Percentiles rank a stretch among this genome's conserved stretches.
phyloP scores from a whole-genome alignment of 2,329 filamentous ascomycete species.

The Neopestalotiopsis clavispora region DNA sequence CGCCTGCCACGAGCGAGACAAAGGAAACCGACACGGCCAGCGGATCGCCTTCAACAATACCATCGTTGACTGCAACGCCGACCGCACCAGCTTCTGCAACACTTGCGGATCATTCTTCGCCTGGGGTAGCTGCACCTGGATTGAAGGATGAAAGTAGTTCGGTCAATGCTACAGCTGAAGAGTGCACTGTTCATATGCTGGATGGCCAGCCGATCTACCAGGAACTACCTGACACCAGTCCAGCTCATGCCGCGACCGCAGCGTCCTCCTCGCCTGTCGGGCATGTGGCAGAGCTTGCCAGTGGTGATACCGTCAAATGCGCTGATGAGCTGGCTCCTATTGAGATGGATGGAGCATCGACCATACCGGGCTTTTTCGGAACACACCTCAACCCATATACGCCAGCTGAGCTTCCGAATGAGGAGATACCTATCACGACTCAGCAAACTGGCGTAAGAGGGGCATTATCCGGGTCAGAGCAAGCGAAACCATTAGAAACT shows the following conservation, averaged over 20 bases:
- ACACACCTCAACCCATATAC: constrained; percentile 22
- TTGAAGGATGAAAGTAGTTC: not conserved
- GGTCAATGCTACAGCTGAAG: not conserved
- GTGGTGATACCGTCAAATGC: constrained; percentile 33
- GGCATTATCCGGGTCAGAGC: constrained; percentile 4
- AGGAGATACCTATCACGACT: constrained; percentile 23
- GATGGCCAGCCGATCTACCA: constrained; percentile 11
- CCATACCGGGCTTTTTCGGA: constrained; percentile 17
- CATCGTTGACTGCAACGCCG: constrained; percentile 9
- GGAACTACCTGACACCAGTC: constrained; percentile 26
- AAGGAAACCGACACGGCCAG: not conserved
- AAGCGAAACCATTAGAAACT: constrained; percentile 3
- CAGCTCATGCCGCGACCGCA: not conserved
- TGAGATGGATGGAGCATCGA: constrained; percentile 34
- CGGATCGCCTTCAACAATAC: not conserved
- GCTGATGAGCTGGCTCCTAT: constrained; percentile 38
- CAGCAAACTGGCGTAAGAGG: constrained; percentile 1
- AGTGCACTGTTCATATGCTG: not conserved
- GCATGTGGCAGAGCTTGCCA: constrained; percentile 34
- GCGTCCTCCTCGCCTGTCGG: constrained; percentile 30
- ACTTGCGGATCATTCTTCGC: not conserved
- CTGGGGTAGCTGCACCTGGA: not conserved
- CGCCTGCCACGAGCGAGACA: constrained; percentile 11
- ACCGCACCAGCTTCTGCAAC: not conserved
- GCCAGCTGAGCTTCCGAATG: constrained; percentile 31